A percentile compares a stretch with the other conserved stretches of the same genome.
phyloP scores from a whole-genome alignment of 164 flowering plant genomes.

The Berberis thunbergii region DNA sequence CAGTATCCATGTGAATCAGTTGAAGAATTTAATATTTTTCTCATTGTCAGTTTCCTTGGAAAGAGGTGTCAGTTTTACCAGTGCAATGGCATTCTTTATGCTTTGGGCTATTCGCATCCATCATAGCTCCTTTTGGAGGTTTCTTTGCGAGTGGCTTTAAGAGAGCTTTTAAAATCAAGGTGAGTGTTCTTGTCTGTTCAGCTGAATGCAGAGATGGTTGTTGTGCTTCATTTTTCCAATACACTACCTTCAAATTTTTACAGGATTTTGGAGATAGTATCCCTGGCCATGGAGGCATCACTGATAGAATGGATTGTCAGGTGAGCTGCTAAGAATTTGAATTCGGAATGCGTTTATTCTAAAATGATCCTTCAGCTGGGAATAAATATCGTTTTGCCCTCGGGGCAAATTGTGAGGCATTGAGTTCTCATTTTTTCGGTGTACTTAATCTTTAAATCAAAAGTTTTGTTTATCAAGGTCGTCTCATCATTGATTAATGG shows the following conservation, averaged over 20 bases:
- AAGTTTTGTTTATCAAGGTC: background rate
- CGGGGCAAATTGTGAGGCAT: background rate
- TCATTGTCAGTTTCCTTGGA: constrained; percentile 73
- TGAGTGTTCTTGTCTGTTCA: constrained; percentile 10
- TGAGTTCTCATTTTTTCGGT: background rate
- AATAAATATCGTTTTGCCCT: background rate
- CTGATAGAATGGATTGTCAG: constrained; percentile 99
- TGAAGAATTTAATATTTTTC: background rate
- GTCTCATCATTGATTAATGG: background rate
- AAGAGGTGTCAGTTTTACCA: constrained; percentile 61
- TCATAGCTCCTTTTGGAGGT: constrained; percentile 99
- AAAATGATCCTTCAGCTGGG: background rate
- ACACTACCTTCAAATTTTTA: background rate
- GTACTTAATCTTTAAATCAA: background rate
- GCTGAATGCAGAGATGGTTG: background rate
- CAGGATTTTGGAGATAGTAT: constrained; percentile 99
- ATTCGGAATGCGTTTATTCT: background rate
- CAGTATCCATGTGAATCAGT: background rate
- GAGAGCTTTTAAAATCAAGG: constrained; percentile 96
- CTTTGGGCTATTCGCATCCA: constrained; percentile 85
- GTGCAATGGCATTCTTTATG: constrained; percentile 92
- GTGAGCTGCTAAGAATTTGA: constrained; percentile 23
- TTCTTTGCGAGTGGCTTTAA: constrained; percentile 98
- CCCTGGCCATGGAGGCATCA: constrained; percentile 99
- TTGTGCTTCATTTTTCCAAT: background rate